Conservation (phyloP, 768 basidiomycete genomes). For the Suillus subalutaceus region DNA sequence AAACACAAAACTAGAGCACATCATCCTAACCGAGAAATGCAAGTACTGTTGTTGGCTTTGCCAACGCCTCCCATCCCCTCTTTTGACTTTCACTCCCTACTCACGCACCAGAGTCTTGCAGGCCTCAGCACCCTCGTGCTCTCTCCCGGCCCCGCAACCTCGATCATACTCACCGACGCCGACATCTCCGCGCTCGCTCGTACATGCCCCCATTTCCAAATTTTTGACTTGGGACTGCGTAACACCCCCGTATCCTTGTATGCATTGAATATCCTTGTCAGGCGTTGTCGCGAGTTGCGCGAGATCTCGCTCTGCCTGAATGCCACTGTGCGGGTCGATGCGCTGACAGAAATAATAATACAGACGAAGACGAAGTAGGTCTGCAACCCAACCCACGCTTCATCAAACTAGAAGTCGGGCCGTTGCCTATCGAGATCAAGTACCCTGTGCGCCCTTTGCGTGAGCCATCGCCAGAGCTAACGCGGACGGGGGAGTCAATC, state of each 20-base stretch:
- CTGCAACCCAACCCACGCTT: not conserved
- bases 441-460: too few relatives aligned
- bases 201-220: not conserved
- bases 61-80: not conserved
- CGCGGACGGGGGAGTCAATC: too few relatives aligned
- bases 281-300: not conserved
- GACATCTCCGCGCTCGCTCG: not conserved
- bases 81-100: not conserved
- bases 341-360: not conserved
- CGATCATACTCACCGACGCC: not conserved
- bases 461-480: not conserved
- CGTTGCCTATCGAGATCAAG: too few relatives aligned
- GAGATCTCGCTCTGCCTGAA: not conserved
- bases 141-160: not conserved
- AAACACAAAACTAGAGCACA: not conserved
- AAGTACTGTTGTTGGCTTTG: not conserved
- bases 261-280: not conserved
- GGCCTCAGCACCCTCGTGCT: not conserved
- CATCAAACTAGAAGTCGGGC: not conserved
- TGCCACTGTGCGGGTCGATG: not conserved
- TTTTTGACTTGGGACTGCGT: not conserved
- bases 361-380: too few relatives aligned
- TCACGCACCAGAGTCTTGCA: not conserved
- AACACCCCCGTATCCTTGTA: not conserved
- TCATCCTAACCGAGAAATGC: not conserved